Evolutionary conservation across 2,329 filamentous ascomycete genomes (phyloP).

Genomic region (Penicillium oxalicum): DNA sequence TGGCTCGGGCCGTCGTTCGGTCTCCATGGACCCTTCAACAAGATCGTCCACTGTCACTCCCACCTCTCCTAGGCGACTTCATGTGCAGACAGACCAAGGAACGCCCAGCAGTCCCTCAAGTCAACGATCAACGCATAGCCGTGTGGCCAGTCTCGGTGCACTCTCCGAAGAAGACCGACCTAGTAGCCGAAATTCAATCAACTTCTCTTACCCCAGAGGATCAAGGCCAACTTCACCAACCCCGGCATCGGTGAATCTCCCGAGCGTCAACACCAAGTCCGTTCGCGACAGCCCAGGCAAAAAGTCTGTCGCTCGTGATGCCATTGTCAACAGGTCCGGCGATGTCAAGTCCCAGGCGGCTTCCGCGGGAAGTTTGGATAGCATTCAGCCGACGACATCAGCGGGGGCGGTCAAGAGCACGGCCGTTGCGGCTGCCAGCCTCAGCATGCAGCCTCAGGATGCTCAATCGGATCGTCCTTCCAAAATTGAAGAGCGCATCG

Average conservation of each 20-base stretch:
- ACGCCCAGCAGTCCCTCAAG: constrained; percentile 12
- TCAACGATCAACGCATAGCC: constrained; percentile 14
- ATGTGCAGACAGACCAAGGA: constrained; percentile 33
- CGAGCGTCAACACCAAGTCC: constrained; percentile 12
- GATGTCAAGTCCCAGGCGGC: too few relatives aligned
- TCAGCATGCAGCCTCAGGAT: constrained; percentile 14
- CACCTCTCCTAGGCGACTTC: constrained; percentile 34
- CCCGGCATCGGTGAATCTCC: constrained; percentile 14
- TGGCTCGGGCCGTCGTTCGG: constrained; percentile 37
- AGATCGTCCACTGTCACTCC: constrained; percentile 37
- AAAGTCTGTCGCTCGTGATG: constrained; percentile 13
- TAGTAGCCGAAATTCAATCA: constrained; percentile 41
- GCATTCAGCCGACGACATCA: too few relatives aligned
- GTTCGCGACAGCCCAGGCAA: constrained; percentile 21
- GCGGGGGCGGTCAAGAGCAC: constrained; percentile 17
- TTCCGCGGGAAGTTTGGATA: too few relatives aligned
- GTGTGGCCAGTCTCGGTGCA: constrained; percentile 20
- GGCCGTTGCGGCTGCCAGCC: constrained; percentile 27
- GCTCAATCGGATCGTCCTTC: constrained; percentile 4
- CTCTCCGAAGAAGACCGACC: constrained; percentile 36
- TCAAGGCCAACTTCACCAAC: constrained; percentile 39
- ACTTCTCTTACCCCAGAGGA: constrained; percentile 45
- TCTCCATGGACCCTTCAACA: constrained; percentile 47
- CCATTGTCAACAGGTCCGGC: too few relatives aligned
- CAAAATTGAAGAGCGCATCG: constrained; percentile 6